Base-by-base conservation (phyloP, 768 basidiomycete genomes). In the Trametes cubensis region DNA sequence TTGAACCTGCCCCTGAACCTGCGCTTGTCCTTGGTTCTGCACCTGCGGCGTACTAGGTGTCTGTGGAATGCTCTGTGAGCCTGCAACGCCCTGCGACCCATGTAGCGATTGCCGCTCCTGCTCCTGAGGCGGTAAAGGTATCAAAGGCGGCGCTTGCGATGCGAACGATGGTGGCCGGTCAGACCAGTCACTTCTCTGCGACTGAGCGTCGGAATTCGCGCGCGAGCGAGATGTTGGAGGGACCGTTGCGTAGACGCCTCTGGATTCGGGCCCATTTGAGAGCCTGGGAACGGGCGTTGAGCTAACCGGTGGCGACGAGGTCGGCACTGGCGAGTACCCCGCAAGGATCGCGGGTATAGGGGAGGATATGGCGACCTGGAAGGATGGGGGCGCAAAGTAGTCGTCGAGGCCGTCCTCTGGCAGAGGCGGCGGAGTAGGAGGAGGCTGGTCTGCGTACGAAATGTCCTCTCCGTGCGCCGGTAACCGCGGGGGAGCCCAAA, bases 321-420 rank as follows among this genome's bases (percentile, higher is more conserved):
- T 58, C 1, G 64, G 11, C 10, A 66, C 62, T n/a, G 58, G 55
- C 28, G 66, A 68, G 49, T 66, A 57, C 7, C 65, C 60, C 13
- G 70, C 63, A 20, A 71, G 54, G 49, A 73, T 66, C 8, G 70
- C 69, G 10, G 71, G 69, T 23, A 69, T 66, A 17, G 70, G 69
- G 15, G 72, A 62, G n/a, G 67, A 64, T 25, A 70, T 69, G 10
- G 72, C 70, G 25, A 65, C 55, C 20, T 52, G 53, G 64, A 73
- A 73, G 17, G 70, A 65, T 0, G 72, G 72, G 7, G 71, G 68
- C 26, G 64, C 54, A 18, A 68, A 69, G 51, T 62, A 63, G 30
- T 65, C 63, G 23, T 64, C 66, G 15, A 62, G 40, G 11, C 62
- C 67, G 25, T 67, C 65, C 17, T 57, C 48, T 23, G 64, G 50